Evolutionary conservation across 352 stramenopile genomes (phyloP).

Genomic region (Phytophthora quininea): DNA sequence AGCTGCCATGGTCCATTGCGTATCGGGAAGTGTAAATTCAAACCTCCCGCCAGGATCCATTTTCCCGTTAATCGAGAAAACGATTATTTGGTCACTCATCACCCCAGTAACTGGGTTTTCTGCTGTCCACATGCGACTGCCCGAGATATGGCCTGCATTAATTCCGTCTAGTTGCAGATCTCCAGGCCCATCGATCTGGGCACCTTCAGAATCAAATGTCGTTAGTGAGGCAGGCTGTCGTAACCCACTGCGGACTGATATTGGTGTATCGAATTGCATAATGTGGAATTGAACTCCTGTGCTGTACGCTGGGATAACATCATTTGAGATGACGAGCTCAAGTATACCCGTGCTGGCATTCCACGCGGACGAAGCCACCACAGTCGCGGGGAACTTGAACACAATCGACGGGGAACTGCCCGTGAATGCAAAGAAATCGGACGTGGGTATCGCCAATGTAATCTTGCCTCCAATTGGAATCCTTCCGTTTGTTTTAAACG

Average conservation of each 20-base stretch:
- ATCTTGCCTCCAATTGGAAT: slow-evolving; percentile 48
- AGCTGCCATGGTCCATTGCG: slow-evolving; percentile 43
- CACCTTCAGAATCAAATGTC: slow-evolving; percentile 46
- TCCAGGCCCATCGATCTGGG: slow-evolving; percentile 61
- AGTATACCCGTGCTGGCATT: slow-evolving; percentile 13
- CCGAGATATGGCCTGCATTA: slow-evolving; percentile 44
- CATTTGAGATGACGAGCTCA: slow-evolving; percentile 23
- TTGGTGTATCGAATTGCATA: slow-evolving; percentile 44
- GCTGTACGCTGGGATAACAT: slow-evolving; percentile 42
- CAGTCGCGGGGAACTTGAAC: slow-evolving; percentile 31
- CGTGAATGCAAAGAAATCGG: slow-evolving; percentile 41
- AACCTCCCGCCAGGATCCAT: slow-evolving; percentile 44
- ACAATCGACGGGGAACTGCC: slow-evolving; percentile 25
- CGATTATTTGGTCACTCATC: slow-evolving; percentile 50
- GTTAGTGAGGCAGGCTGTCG: slow-evolving; percentile 34
- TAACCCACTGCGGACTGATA: slow-evolving; percentile 35
- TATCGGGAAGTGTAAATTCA: slow-evolving; percentile 53
- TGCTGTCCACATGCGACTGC: slow-evolving; percentile 54
- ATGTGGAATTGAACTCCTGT: slow-evolving; percentile 40
- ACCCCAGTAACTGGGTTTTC: slow-evolving; percentile 50
- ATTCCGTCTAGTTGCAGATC: slow-evolving; percentile 50
- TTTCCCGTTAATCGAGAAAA: slow-evolving; percentile 51
- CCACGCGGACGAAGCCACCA: slow-evolving; percentile 33
- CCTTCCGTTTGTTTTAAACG: slow-evolving; percentile 52
- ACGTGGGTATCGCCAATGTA: slow-evolving; percentile 37